Conservation (phyloP, 768 basidiomycete genomes). For the Naganishia onofrii region DNA sequence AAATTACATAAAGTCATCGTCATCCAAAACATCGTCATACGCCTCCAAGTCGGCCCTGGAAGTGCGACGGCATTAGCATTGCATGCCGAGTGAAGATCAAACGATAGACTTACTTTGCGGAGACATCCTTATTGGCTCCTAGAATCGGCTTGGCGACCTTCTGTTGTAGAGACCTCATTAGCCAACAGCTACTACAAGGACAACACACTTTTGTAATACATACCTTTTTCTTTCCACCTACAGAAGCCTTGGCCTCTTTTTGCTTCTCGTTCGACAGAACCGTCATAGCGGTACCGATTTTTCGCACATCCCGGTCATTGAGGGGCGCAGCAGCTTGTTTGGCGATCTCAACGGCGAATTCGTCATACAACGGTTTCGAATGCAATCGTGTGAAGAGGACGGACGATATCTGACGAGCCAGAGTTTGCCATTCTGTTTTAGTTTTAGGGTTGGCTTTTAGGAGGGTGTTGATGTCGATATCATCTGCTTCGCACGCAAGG, state of each 20-base stretch:
- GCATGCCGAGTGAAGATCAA: neutral
- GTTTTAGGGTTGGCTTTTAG: slow-evolving; percentile 72
- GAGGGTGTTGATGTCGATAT: slow-evolving; percentile 26
- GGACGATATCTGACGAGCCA: slow-evolving; percentile 73
- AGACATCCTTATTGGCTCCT: slow-evolving; percentile 63
- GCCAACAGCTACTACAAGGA: neutral
- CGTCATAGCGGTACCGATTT: slow-evolving; percentile 77
- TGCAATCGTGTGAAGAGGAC: slow-evolving; percentile 74
- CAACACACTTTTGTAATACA: neutral
- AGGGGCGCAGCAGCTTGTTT: slow-evolving; percentile 72
- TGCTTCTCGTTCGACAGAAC: slow-evolving; percentile 94
- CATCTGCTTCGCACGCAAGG: slow-evolving; percentile 26
- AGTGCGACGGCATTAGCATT: slow-evolving; percentile 13
- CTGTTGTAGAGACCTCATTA: slow-evolving; percentile 36
- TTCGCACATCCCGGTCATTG: slow-evolving; percentile 86
- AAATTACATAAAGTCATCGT: slow-evolving; percentile 88
- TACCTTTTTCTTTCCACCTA: slow-evolving; percentile 82
- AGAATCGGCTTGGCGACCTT: slow-evolving; percentile 70
- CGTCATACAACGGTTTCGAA: slow-evolving; percentile 73
- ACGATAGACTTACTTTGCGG: neutral
- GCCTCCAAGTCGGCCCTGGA: slow-evolving; percentile 72
- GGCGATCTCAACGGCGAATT: slow-evolving; percentile 80
- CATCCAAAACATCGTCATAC: slow-evolving; percentile 88
- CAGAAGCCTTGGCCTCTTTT: slow-evolving; percentile 79
- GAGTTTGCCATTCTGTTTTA: slow-evolving; percentile 77